Base-by-base conservation (phyloP, 306 rosid genomes). In the Hippophae tibetana region DNA sequence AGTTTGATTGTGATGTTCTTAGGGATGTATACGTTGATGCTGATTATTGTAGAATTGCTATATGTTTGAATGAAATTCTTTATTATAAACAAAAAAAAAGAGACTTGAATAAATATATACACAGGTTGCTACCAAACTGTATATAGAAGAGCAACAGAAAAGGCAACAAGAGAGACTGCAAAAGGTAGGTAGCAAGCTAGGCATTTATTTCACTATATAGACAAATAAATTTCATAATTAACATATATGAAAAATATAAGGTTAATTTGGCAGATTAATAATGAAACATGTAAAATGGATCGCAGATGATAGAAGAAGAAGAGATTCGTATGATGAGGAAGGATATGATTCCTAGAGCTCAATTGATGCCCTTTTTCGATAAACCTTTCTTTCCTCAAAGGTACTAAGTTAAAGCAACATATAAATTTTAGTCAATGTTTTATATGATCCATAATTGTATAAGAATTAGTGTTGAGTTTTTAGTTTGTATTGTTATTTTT, bases 281-380 rank as follows among this genome's bases (percentile, higher is more conserved):
- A 18, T 18, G 23, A 18, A 18, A 18, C 23, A 18, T 18, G 23
- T 18, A 18, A 18, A 18, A 18, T 18, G 23, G 0, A 18, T 18
- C 23, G 23, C 82, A 90, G 97, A 73, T 90, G 82, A 81, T 90
- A 56, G 97, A 87, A 82, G 95, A 90, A 73, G 95, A 90, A 78
- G 90, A 86, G 79, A 65, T 87, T 65, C 90, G 95, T 60, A 47
- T 79, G 75, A 66, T 90, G 58, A 86, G 97, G 78, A 84, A 90
- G 82, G 97, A 90, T 58, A 84, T 90, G 97, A 46, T 90, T 72
- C 97, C 97, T 51, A 82, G 94, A 76, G 97, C 97, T 81, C 94
- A 87, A 61, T 71, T 90, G 65, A 90, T 90, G 97, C 97, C 97
- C 40, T 79, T 79, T 70, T 90, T 90, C 64, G 94, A 90, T 53